Conservation (phyloP, 179 eudicot genomes). For the Silene coronaria region DNA sequence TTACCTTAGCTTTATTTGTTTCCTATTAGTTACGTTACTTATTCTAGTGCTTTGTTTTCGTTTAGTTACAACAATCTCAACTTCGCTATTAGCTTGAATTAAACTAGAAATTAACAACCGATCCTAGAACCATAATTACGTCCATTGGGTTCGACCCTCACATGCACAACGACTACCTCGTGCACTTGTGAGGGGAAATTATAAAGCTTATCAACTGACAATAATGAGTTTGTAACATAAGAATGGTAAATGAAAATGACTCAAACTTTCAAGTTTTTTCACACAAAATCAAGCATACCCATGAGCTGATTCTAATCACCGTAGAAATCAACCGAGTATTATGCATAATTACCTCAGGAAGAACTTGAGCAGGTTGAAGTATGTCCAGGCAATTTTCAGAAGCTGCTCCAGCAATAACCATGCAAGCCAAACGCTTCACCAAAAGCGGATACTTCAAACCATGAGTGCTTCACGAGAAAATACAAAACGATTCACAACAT, state of each 20-base stretch:
- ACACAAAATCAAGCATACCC: not conserved
- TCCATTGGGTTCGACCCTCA: too few relatives aligned
- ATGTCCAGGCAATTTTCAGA: conserved; percentile 53
- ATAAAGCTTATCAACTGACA: too few relatives aligned
- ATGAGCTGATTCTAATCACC: not conserved
- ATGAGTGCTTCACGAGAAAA: conserved; percentile 41
- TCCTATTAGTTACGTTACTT: too few relatives aligned
- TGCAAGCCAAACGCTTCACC: conserved; percentile 80
- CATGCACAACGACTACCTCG: too few relatives aligned
- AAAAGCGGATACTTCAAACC: conserved; percentile 84
- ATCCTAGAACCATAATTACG: too few relatives aligned
- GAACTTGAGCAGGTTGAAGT: conserved; percentile 70
- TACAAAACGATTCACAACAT: not conserved
- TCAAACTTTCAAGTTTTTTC: not conserved
- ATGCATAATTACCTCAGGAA: conserved; percentile 39
- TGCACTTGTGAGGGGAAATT: too few relatives aligned
- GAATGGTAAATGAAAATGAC: not conserved
- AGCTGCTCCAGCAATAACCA: conserved; percentile 64
- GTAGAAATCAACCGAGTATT: not conserved
- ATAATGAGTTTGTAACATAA: not conserved
- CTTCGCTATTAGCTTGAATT: too few relatives aligned
- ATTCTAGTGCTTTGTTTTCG: too few relatives aligned
- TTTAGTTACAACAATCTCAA: too few relatives aligned
- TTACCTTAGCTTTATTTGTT: too few relatives aligned
- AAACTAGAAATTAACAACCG: too few relatives aligned